phyloP scores from a whole-genome alignment of 257 asterid genomes.

The Nicotiana paniculata region DNA sequence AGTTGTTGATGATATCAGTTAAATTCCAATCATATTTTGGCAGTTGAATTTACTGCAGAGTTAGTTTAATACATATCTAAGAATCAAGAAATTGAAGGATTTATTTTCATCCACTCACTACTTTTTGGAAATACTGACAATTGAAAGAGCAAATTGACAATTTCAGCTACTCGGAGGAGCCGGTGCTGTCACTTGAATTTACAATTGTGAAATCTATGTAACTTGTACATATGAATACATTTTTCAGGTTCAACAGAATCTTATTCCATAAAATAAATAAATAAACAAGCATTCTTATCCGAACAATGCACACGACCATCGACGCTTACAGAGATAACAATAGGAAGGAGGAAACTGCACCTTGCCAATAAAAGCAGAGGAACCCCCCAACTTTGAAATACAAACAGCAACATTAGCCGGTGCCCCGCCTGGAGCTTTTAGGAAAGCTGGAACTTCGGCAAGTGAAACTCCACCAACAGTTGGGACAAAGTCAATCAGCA shows the following conservation, averaged over 20 bases:
- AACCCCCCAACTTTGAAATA: slow-evolving; percentile 72
- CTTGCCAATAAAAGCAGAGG: slow-evolving; percentile 89
- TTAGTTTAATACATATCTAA: not conserved
- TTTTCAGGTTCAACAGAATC: too few species aligned
- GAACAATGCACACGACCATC: not conserved
- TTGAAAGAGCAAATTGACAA: not conserved
- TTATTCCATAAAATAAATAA: not conserved
- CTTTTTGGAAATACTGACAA: too few species aligned
- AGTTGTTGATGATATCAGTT: too few species aligned
- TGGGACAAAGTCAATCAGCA: slow-evolving; percentile 94
- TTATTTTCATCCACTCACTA: not conserved
- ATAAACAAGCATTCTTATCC: not conserved
- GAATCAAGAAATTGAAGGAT: too few species aligned
- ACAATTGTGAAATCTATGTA: too few species aligned
- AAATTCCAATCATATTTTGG: not conserved
- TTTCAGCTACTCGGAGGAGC: not conserved
- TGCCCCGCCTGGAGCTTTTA: slow-evolving; percentile 90
- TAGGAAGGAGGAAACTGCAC: slow-evolving; percentile 21
- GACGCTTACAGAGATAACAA: not conserved
- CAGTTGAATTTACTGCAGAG: not conserved
- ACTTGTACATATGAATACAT: too few species aligned
- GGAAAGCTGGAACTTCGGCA: slow-evolving; percentile 88
- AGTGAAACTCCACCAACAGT: slow-evolving; percentile 76
- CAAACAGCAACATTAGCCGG: slow-evolving; percentile 93
- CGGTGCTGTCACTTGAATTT: too few species aligned